These are phyloP conservation scores for Musa acuminata DNA, from an alignment of 176 grass and related monocot species.

Conservation along the genomic window DNA sequence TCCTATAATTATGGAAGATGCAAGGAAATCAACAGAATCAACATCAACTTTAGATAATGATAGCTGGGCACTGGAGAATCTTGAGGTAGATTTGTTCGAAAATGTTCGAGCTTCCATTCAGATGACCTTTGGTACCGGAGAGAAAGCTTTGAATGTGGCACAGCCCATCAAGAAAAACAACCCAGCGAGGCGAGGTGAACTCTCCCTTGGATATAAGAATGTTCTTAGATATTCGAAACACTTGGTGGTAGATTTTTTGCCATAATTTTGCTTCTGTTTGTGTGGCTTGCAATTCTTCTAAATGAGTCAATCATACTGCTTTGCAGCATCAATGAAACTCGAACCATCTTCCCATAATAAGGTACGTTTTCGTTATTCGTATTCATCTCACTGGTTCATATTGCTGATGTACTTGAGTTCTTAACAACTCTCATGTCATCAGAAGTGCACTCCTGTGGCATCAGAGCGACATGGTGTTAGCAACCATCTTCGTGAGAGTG, in stretches of 20 bases:
- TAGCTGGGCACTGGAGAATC: constrained; percentile 44
- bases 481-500: background rate
- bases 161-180: constrained; percentile 18
- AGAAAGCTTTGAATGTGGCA: constrained; percentile 19
- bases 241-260: background rate
- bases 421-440: background rate
- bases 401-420: background rate
- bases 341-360: constrained; percentile 47
- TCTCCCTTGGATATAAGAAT: constrained; percentile 32
- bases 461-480: background rate
- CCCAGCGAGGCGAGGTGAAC: constrained; percentile 13
- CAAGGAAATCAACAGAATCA: constrained; percentile 45
- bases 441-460: background rate
- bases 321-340: constrained; percentile 40
- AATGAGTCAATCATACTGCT: background rate
- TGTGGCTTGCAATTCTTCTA: constrained; percentile 7
- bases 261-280: background rate
- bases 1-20: constrained; percentile 54
- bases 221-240: background rate
- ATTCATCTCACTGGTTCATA: background rate
- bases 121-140: constrained; percentile 41
- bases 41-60: constrained; percentile 49
- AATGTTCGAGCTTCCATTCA: constrained; percentile 67
- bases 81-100: constrained; percentile 66
- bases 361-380: constrained; percentile 15